phyloP scores from a whole-genome alignment of 345 rosid genomes.

The Rubroshorea leprosula region DNA sequence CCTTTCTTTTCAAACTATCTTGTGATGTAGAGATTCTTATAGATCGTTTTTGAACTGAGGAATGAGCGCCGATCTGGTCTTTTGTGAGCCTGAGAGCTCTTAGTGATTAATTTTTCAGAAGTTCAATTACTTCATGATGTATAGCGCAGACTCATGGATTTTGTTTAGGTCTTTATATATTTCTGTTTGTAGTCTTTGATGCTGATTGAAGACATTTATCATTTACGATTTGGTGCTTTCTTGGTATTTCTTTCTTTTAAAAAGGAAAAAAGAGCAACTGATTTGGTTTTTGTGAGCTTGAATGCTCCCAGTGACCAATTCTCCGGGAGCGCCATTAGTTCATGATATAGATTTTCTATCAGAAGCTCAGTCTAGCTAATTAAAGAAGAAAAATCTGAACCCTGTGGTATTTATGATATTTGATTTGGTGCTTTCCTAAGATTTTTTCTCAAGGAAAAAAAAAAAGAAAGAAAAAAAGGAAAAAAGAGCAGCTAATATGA shows the following conservation, averaged over 20 bases:
- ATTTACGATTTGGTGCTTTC: background rate
- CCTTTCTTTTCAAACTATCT: background rate
- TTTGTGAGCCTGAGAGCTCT: background rate
- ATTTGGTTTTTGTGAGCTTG: background rate
- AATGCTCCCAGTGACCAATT: too few relatives aligned
- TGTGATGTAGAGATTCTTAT: background rate
- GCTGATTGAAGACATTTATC: background rate
- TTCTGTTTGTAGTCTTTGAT: background rate
- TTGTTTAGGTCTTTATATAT: too few relatives aligned
- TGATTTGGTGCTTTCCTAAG: too few relatives aligned
- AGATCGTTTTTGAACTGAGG: too few relatives aligned
- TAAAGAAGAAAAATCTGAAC: too few relatives aligned
- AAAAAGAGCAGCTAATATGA: background rate
- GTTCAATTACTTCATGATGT: too few relatives aligned
- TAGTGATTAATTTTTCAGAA: too few relatives aligned
- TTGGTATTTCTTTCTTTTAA: background rate
- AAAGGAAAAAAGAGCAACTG: background rate
- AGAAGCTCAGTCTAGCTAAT: too few relatives aligned
- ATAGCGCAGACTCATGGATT: too few relatives aligned
- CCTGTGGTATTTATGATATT: too few relatives aligned
- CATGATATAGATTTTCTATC: too few relatives aligned
- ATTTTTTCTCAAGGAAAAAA: background rate
- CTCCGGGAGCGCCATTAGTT: too few relatives aligned
- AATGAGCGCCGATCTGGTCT: background rate
- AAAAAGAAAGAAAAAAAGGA: background rate